phyloP scores from a whole-genome alignment of 2,329 filamentous ascomycete genomes.

The Xylariaceae sp. region DNA sequence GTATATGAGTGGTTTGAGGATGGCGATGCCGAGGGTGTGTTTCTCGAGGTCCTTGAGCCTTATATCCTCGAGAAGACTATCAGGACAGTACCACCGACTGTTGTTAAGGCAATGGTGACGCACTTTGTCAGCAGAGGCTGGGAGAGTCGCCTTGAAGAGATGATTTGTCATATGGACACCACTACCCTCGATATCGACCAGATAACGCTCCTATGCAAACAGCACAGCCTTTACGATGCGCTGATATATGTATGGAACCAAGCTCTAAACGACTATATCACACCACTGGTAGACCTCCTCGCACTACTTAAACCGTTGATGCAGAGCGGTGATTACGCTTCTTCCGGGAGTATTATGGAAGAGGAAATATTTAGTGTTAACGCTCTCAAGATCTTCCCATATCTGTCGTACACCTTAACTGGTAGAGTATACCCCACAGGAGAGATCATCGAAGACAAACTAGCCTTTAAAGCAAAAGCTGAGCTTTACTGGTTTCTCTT shows the following conservation, averaged over 20 bases:
- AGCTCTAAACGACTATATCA: slow-evolving; percentile 86
- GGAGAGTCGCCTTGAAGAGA: slow-evolving; percentile 83
- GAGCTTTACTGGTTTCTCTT: slow-evolving; percentile 95
- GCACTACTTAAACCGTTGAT: slow-evolving; percentile 68
- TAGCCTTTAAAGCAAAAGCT: slow-evolving; percentile 78
- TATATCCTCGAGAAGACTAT: slow-evolving; percentile 83
- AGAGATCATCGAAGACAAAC: slow-evolving; percentile 72
- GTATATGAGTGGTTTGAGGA: slow-evolving; percentile 92
- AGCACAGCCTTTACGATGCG: slow-evolving; percentile 91
- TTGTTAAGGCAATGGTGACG: slow-evolving; percentile 84
- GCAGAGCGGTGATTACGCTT: slow-evolving; percentile 58
- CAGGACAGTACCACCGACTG: slow-evolving; percentile 75
- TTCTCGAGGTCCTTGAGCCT: slow-evolving; percentile 86
- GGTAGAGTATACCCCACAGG: slow-evolving; percentile 91
- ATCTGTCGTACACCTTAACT: slow-evolving; percentile 89
- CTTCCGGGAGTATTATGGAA: slow-evolving; percentile 60
- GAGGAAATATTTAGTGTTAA: slow-evolving; percentile 69
- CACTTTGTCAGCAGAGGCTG: slow-evolving; percentile 80
- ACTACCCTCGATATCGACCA: slow-evolving; percentile 92
- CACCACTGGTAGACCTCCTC: slow-evolving; percentile 84
- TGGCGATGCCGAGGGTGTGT: slow-evolving; percentile 72
- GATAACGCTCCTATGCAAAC: slow-evolving; percentile 86
- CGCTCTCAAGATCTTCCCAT: slow-evolving; percentile 91
- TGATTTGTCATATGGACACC: slow-evolving; percentile 92
- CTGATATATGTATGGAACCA: slow-evolving; percentile 97